Evolutionary conservation across 2,329 filamentous ascomycete genomes (phyloP), one percentile per base, ranked within the genome.

Genomic region (Colletotrichum lini): DNA sequence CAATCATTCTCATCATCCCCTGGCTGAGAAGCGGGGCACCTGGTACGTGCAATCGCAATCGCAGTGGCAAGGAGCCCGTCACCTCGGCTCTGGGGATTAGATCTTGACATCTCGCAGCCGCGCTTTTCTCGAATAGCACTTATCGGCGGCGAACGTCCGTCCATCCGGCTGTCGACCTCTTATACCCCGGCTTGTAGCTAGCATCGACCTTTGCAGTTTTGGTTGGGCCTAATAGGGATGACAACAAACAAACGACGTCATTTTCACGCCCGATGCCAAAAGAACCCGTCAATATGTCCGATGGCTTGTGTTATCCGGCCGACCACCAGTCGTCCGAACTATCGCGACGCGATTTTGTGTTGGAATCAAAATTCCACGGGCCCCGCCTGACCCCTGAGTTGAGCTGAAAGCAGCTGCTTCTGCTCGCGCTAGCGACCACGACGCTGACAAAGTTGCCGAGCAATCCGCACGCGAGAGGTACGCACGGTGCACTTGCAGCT

Each of bases 401-500:
- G 7, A 58, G 52, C 65, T 53, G 65, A 64, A 68, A 49, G 56
- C 65, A 35, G 61, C 52, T 47, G 40, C 21, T 26, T 10, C 30
- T 49, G 47, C 23, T 42, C 45, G 64, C 57, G 21, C 44, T 58
- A 71, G 49, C 42, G 23, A 57, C 30, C 13, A 23, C 21, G 47
- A 65, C 45, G 63, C 62, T 67, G 63, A 67, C 68, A 71, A 53
- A 68, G 44, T 61, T 67, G 30, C 56, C 49, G 42, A 65, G 54
- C 40, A 47, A 38, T 58, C 56, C 60, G 44, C 60, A 53, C 38
- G 47, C 42, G 42, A n/a, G 12, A 26, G n/a, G 30, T 44, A 45
- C 57, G 64, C 65, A 71, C 65, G 69, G 69, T 63, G 58, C 69
- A 64, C 58, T n/a, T 64, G 35, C 53, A 54, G 65, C 58, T 64